Evolutionary conservation across 352 stramenopile genomes (phyloP), one percentile per base, ranked within the genome.

Genomic region (Globisporangium uncinulatum): DNA sequence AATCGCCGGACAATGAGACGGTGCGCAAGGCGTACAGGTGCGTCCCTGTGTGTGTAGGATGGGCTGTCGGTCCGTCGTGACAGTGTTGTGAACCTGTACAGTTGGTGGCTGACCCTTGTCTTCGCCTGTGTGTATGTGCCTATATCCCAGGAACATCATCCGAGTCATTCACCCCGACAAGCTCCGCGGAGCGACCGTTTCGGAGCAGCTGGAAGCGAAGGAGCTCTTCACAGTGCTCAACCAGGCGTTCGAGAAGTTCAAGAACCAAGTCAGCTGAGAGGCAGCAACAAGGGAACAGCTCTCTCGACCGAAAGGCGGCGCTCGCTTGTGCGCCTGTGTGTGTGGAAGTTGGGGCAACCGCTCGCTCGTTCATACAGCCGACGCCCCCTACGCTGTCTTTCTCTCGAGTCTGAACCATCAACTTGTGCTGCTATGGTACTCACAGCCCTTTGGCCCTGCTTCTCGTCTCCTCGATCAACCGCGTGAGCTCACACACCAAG

Each of bases 151-250:
- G 34, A 93, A 82, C 57, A 91, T 95, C 20, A 93, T 95, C 61
- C 79, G 86, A 6, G 73, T 95, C 10, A 90, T 95, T 15, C 86
- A 95, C 43, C 86, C 86, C 6, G 86, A 95, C 49, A 95, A 95
- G 59, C 64, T 95, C n/a, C 82, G 86, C 10, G 72, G 73, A 14
- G 86, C 77, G 14, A 84, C 76, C 6, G 71, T 95, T 42, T 43
- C 79, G n/a, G 82, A 95, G 34, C 83, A 95, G 49, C 56, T 94
- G 8, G 86, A 91, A 61, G 83, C 86, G 5, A 90, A 92, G 29
- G 86, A 93, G 57, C 72, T 95, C 24, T 95, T 95, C 64, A 95
- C 84, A 17, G 79, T 94, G 41, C 64, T 94, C 32, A 95, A 94
- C 59, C 78, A 93, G 62, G 82, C 82, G n/a, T 95, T 94, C 61